Evolutionary conservation across 1,284 basidiomycete species (phyloP).

Genomic region (Pseudomicrostroma phylloplanum): DNA sequence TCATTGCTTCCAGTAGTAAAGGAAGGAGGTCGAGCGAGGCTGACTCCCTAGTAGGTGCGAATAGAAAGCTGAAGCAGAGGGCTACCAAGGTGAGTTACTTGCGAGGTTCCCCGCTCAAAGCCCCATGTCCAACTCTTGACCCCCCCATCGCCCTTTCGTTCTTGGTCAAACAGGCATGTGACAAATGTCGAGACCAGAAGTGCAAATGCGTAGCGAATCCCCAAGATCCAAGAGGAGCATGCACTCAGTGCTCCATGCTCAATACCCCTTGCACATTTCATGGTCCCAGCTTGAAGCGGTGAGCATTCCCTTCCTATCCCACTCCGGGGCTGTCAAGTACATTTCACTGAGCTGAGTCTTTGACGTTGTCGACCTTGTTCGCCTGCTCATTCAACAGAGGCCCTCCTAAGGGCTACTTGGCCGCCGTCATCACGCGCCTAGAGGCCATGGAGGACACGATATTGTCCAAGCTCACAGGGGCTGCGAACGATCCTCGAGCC

Average conservation of each 20-base stretch:
- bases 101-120: too few species aligned
- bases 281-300: background rate
- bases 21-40: too few species aligned
- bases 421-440: conserved; percentile 2
- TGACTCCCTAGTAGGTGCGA: background rate
- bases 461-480: background rate
- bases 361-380: too few species aligned
- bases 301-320: background rate
- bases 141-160: background rate
- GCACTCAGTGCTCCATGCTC: background rate
- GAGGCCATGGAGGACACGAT: conserved; percentile 7
- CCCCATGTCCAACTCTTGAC: background rate
- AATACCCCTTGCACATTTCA: background rate
- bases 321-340: too few species aligned
- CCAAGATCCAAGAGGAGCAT: background rate
- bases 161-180: background rate
- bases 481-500: conserved; percentile 2
- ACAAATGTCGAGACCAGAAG: conserved; percentile 7
- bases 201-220: background rate
- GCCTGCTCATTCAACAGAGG: background rate
- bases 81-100: conserved; percentile 3
- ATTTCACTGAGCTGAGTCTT: too few species aligned
- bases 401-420: conserved; percentile 1
- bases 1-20: too few species aligned
- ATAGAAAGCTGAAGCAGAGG: conserved; percentile 3